A percentile compares a stretch with the other conserved stretches of the same genome.
Conservation (phyloP, 78 protist genomes). For the Dictyostelium firmibasis region DNA sequence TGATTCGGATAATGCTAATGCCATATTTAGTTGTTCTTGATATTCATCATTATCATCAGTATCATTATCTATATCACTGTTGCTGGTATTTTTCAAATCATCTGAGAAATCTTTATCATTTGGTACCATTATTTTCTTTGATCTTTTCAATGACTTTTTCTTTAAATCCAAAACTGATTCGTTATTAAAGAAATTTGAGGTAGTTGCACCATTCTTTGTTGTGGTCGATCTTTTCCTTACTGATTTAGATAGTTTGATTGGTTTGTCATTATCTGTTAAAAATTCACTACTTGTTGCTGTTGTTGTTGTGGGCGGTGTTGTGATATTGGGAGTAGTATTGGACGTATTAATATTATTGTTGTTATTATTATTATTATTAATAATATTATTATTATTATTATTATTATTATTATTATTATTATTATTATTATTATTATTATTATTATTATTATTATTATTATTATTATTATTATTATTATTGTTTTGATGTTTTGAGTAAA, state of each 20-base stretch:
- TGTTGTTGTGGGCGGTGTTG: not conserved
- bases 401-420: not conserved
- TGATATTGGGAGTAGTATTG: not conserved
- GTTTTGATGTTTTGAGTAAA: not conserved
- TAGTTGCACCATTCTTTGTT: not conserved
- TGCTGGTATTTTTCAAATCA: not conserved
- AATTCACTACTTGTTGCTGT: not conserved
- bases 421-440: not conserved
- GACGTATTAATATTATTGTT: no score
- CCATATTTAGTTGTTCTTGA: constrained; percentile 15
- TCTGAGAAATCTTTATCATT: not conserved
- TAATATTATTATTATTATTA: not conserved
- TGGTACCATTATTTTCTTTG: not conserved
- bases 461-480: not conserved
- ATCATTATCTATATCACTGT: not conserved
- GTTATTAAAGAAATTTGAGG: not conserved
- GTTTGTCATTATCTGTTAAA: not conserved
- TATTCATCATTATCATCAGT: not conserved
- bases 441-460: not conserved
- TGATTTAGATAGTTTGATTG: not conserved
- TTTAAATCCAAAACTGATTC: not conserved
- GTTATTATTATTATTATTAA: not conserved
- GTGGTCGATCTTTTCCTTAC: not conserved
- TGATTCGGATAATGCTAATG: constrained; percentile 37
- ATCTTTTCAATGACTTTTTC: not conserved